Evolutionary conservation across 345 rosid genomes (phyloP).

Genomic region (Eutrema yunnanense): DNA sequence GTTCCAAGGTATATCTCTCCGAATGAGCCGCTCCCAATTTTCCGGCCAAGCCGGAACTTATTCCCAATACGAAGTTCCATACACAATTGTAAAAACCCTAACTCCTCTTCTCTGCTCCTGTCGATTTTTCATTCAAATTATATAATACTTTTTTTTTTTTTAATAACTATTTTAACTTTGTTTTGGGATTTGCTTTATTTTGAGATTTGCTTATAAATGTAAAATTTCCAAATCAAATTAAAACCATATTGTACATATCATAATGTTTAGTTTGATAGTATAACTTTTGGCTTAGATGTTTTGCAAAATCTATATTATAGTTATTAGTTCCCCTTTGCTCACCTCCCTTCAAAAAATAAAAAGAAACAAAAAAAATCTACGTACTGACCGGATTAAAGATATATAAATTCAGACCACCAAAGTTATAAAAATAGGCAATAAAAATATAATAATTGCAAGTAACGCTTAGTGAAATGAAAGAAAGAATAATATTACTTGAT

Average conservation of each 20-base stretch:
- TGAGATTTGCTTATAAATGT: not conserved
- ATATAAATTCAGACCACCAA: not conserved
- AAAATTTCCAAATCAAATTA: not conserved
- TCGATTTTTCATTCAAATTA: not conserved
- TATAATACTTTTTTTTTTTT: too few relatives aligned
- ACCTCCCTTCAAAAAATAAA: not conserved
- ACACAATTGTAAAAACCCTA: not conserved
- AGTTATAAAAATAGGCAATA: not conserved
- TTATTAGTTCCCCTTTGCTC: not conserved
- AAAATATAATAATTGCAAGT: not conserved
- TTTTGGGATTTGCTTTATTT: too few relatives aligned
- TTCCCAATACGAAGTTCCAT: slow-evolving; percentile 89
- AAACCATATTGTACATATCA: not conserved
- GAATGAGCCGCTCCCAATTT: slow-evolving; percentile 95
- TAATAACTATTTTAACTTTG: too few relatives aligned
- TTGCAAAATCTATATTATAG: too few relatives aligned
- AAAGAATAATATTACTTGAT: slow-evolving; percentile 5
- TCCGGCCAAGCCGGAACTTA: slow-evolving; percentile 80
- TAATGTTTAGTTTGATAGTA: too few relatives aligned
- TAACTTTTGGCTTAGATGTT: too few relatives aligned
- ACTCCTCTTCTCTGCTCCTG: not conserved
- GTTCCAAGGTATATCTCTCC: slow-evolving; percentile 94
- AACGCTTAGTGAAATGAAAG: not conserved
- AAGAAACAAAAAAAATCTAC: not conserved
- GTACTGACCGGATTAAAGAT: not conserved